Evolutionary conservation across 2,329 filamentous ascomycete genomes (phyloP).

Genomic region (Aspergillus eucalypticola): DNA sequence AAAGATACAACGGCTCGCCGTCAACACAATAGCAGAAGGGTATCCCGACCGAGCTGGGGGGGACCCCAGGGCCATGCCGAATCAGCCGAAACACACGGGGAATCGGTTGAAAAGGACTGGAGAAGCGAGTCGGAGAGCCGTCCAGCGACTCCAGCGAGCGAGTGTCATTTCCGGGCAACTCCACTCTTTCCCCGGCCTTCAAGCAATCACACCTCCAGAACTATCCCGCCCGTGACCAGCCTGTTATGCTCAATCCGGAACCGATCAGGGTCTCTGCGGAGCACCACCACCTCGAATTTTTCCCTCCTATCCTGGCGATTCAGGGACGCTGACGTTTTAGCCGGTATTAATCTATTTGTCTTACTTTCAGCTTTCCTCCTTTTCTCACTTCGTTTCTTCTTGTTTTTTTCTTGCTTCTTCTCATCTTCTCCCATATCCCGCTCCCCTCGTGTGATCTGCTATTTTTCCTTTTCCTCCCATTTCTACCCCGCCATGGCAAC

Average conservation of each 20-base stretch:
- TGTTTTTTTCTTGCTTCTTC: constrained; percentile 1
- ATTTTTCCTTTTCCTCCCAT: constrained; percentile 7
- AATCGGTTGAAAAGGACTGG: not conserved
- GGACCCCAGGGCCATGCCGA: not conserved
- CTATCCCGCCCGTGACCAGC: not conserved
- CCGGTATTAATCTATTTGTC: constrained; percentile 3
- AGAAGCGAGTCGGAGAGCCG: not conserved
- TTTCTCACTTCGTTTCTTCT: constrained; percentile 3
- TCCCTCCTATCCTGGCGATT: constrained; percentile 1
- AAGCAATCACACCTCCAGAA: not conserved
- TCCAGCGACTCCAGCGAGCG: not conserved
- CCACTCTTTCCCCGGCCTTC: constrained; percentile 2
- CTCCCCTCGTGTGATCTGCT: not conserved
- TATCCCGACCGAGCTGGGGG: not conserved
- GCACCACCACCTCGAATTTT: not conserved
- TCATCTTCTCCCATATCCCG: constrained; percentile 1
- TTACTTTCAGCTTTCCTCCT: not conserved
- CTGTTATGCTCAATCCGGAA: not conserved
- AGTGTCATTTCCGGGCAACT: constrained; percentile 1
- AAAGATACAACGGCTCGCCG: not conserved
- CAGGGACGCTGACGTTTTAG: constrained; percentile 7
- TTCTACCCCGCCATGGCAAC: constrained; percentile 39
- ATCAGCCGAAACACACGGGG: not conserved
- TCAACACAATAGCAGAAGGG: not conserved
- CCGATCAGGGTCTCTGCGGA: constrained; percentile 3